Evolutionary conservation across 2,329 filamentous ascomycete genomes (phyloP).

Genomic region (Trichoderma citrinoviride): DNA sequence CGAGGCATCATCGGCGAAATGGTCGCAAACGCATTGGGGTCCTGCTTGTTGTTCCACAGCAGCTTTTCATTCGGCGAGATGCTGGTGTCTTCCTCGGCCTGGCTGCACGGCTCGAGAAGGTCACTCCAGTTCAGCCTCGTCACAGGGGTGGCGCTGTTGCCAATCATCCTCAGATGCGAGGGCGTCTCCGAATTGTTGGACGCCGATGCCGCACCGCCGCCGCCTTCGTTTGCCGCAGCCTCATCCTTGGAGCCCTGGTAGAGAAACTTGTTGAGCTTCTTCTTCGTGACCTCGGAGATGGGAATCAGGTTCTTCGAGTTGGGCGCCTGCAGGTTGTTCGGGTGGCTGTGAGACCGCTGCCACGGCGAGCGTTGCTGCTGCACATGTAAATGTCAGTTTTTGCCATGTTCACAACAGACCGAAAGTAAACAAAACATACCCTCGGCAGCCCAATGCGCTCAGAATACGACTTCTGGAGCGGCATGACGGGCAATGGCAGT

Average conservation of each 20-base stretch:
- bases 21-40: constrained; percentile 40
- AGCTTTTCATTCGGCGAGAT: constrained; percentile 60
- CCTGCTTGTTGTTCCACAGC: constrained; percentile 56
- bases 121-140: constrained; percentile 58
- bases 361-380: constrained; percentile 45
- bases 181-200: constrained; percentile 5
- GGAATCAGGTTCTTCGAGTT: constrained; percentile 43
- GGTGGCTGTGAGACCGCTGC: constrained; percentile 55
- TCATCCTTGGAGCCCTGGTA: constrained; percentile 33
- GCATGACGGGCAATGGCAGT: constrained; percentile 31
- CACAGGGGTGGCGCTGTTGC: constrained; percentile 44
- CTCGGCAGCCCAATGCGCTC: constrained; percentile 35
- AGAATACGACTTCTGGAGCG: constrained; percentile 44
- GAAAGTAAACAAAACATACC: constrained; percentile 30
- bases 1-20: constrained; percentile 50
- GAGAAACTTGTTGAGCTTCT: constrained; percentile 59
- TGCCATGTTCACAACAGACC: background rate
- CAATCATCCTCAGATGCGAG: constrained; percentile 27
- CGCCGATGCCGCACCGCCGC: background rate
- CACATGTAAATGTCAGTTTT: background rate
- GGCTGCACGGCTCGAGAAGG: constrained; percentile 48
- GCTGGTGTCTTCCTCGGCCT: constrained; percentile 45
- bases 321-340: constrained; percentile 38
- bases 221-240: constrained; percentile 21
- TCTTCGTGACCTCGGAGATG: constrained; percentile 58